A percentile compares a stretch with the other conserved stretches of the same genome.
Conservation (phyloP, 116 monocot species). For the Papilionanthe hybrid region DNA sequence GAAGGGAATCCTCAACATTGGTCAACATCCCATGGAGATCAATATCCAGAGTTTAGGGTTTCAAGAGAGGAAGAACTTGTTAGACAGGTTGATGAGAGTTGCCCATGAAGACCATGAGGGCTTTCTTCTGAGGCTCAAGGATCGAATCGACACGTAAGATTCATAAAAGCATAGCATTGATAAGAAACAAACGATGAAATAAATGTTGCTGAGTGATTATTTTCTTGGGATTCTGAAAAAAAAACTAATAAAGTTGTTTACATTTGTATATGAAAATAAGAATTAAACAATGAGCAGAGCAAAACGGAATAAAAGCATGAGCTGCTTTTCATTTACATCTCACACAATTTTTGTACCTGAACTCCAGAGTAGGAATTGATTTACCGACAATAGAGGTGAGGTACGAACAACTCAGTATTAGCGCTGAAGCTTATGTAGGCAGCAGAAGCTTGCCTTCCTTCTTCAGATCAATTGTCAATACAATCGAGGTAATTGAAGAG, state of each 20-base stretch:
- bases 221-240: no score
- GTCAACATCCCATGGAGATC: slow-evolving; percentile 21
- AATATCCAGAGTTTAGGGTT: slow-evolving; percentile 38
- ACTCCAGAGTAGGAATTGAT: slow-evolving; percentile 58
- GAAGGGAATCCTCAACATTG: slow-evolving; percentile 25
- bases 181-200: not conserved
- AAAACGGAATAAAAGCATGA: not conserved
- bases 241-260: not conserved
- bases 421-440: slow-evolving; percentile 38
- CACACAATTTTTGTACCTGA: not conserved
- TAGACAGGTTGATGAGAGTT: slow-evolving; percentile 52
- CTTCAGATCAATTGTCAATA: slow-evolving; percentile 30
- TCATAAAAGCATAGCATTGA: not conserved
- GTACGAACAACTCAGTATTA: slow-evolving; percentile 36
- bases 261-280: no score
- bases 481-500: slow-evolving; percentile 44
- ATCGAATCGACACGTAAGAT: slow-evolving; percentile 57
- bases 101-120: slow-evolving; percentile 74
- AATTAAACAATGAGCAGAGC: no score
- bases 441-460: slow-evolving; percentile 33
- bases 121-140: slow-evolving; percentile 63
- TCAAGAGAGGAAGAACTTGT: slow-evolving; percentile 40
- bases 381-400: slow-evolving; percentile 51
- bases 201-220: not conserved
- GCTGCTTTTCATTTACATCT: not conserved